A percentile compares a stretch with the other conserved stretches of the same genome.
These are phyloP conservation scores for Trypanosoma melophagium DNA, from an alignment of 208 protist species.

Conservation along the genomic window DNA sequence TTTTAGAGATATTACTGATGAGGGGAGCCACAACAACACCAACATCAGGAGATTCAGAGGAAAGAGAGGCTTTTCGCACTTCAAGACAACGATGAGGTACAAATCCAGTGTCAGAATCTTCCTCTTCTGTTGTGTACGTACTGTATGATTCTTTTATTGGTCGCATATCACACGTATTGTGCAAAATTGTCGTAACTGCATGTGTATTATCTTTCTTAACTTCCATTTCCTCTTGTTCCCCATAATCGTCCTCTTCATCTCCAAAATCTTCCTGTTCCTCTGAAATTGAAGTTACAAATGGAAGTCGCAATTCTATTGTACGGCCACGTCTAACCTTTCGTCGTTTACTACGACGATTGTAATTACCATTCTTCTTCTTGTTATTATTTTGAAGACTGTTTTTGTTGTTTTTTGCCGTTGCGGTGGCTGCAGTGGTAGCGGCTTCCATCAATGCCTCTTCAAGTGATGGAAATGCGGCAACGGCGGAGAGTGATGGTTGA, in stretches of 20 bases:
- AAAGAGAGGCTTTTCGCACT: not conserved
- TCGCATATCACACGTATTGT: not conserved
- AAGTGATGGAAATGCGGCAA: constrained; percentile 17
- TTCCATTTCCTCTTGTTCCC: not conserved
- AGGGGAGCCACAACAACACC: no score
- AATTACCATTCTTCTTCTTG: not conserved
- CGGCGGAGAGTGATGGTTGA: not conserved
- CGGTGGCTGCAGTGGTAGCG: no score
- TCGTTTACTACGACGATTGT: constrained; percentile 14
- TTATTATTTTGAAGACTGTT: no score
- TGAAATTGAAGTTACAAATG: no score
- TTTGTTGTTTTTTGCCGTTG: not conserved
- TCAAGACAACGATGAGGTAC: constrained; percentile 5
- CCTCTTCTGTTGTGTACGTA: constrained; percentile 21
- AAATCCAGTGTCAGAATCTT: constrained; percentile 8
- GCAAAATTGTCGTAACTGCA: not conserved
- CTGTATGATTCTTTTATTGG: not conserved
- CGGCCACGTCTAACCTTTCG: constrained; percentile 22
- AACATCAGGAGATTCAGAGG: no score
- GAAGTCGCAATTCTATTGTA: constrained; percentile 1
- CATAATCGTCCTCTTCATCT: not conserved
- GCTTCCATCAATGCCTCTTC: constrained; percentile 16
- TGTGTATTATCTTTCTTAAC: not conserved
- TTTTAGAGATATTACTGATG: not conserved
- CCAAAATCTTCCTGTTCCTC: constrained; percentile 9